Conservation (phyloP, 2,329 filamentous ascomycete species). For the Arthrobotrys musiformis region DNA sequence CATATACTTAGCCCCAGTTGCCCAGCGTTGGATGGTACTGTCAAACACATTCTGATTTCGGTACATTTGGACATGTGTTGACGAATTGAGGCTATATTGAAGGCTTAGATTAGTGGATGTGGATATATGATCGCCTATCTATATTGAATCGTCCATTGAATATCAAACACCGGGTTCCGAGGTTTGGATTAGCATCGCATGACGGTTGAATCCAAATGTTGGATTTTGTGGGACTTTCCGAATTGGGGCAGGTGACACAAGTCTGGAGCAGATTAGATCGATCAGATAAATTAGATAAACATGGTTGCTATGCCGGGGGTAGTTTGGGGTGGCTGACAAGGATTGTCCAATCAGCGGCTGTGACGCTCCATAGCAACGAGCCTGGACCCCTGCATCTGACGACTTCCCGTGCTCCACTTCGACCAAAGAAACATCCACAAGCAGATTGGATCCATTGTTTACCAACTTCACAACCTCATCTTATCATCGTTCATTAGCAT, state of each 20-base stretch:
- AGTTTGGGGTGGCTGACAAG: not conserved
- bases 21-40: no score
- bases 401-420: not conserved
- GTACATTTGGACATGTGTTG: no score
- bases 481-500: not conserved
- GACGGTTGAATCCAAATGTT: no score
- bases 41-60: not conserved
- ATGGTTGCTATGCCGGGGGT: conserved; percentile 10
- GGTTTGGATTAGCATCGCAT: no score
- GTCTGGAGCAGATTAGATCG: not conserved
- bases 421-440: not conserved
- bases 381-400: not conserved
- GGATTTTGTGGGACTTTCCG: no score
- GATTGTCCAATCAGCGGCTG: not conserved
- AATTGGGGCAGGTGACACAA: not conserved
- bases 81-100: no score
- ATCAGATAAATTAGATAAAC: not conserved
- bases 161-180: no score
- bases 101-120: no score
- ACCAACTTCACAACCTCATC: not conserved
- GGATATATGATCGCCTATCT: no score
- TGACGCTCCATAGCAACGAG: not conserved
- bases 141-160: no score
- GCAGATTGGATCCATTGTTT: not conserved
- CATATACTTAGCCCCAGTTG: no score